phyloP scores from a whole-genome alignment of 2,329 filamentous ascomycete genomes.

The Rhinocladiella similis region DNA sequence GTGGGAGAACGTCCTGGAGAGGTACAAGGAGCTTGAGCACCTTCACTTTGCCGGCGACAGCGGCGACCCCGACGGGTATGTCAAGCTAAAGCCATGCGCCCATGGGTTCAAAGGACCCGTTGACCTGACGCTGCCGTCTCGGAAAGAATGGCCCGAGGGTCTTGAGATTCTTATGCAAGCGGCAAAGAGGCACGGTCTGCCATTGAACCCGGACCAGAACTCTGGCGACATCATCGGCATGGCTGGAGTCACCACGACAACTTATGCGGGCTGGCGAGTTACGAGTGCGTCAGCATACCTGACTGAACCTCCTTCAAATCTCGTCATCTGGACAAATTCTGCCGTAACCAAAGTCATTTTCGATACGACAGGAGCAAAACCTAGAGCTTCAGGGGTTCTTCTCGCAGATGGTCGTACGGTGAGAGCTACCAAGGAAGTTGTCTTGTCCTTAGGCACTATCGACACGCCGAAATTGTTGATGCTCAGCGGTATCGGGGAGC shows the following conservation, averaged over 20 bases:
- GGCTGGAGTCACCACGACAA: slow-evolving; percentile 51
- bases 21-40: slow-evolving; percentile 55
- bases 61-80: slow-evolving; percentile 1
- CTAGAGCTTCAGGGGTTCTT: slow-evolving; percentile 47
- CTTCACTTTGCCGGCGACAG: slow-evolving; percentile 7
- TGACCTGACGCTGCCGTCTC: slow-evolving; percentile 2
- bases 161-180: slow-evolving; percentile 1
- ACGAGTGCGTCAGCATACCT: slow-evolving; percentile 54
- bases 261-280: slow-evolving; percentile 47
- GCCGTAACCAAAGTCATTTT: slow-evolving; percentile 10
- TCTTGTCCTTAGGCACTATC: slow-evolving; percentile 40
- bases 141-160: background rate
- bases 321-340: slow-evolving; percentile 38
- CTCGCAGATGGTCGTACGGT: slow-evolving; percentile 41
- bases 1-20: slow-evolving; percentile 55
- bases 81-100: background rate
- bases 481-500: slow-evolving; percentile 51
- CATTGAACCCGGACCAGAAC: slow-evolving; percentile 58
- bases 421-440: slow-evolving; percentile 39
- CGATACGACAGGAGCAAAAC: slow-evolving; percentile 35
- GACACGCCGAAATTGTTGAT: slow-evolving; percentile 45
- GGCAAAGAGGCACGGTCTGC: slow-evolving; percentile 45
- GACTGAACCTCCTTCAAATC: slow-evolving; percentile 45
- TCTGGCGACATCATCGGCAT: slow-evolving; percentile 61
- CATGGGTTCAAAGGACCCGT: slow-evolving; percentile 1